Percentiles rank a stretch among this genome's conserved stretches.
phyloP scores from a whole-genome alignment of 257 asterid species.

The Orobanche coerulescens region DNA sequence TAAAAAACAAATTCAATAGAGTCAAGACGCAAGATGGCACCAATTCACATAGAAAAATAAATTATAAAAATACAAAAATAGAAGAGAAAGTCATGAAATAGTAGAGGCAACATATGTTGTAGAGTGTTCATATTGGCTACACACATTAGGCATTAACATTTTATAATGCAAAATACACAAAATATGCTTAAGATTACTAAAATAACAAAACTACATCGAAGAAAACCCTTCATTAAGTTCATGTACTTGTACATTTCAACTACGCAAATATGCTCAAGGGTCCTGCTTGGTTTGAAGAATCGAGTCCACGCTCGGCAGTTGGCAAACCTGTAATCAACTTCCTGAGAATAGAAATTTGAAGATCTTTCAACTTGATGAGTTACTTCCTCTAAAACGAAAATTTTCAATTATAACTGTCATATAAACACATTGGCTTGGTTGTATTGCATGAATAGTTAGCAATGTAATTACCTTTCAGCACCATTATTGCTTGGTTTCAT shows the following conservation, averaged over 20 bases:
- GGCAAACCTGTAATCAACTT: slow-evolving; percentile 68
- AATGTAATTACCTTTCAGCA: slow-evolving; percentile 43
- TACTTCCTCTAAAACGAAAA: neutral
- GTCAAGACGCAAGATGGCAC: too few species aligned
- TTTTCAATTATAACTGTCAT: too few species aligned
- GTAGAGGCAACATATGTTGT: neutral
- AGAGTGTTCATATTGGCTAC: slow-evolving; percentile 2
- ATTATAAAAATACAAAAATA: too few species aligned
- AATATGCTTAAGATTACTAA: too few species aligned
- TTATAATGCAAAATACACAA: slow-evolving; percentile 8
- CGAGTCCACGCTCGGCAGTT: slow-evolving; percentile 73
- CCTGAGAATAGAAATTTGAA: slow-evolving; percentile 37
- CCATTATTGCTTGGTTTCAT: slow-evolving; percentile 38
- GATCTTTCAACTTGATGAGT: neutral
- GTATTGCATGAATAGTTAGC: neutral
- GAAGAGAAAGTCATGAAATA: neutral
- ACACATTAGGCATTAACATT: slow-evolving; percentile 16
- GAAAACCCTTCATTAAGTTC: too few species aligned
- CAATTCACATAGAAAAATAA: too few species aligned
- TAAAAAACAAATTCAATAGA: too few species aligned
- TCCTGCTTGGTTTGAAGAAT: slow-evolving; percentile 71
- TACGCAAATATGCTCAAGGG: slow-evolving; percentile 65
- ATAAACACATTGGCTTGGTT: neutral
- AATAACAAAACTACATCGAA: too few species aligned
- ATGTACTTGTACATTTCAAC: neutral